These are phyloP conservation scores for Beauveria australis DNA, from an alignment of 2,329 filamentous ascomycete species.

Conservation along the genomic window DNA sequence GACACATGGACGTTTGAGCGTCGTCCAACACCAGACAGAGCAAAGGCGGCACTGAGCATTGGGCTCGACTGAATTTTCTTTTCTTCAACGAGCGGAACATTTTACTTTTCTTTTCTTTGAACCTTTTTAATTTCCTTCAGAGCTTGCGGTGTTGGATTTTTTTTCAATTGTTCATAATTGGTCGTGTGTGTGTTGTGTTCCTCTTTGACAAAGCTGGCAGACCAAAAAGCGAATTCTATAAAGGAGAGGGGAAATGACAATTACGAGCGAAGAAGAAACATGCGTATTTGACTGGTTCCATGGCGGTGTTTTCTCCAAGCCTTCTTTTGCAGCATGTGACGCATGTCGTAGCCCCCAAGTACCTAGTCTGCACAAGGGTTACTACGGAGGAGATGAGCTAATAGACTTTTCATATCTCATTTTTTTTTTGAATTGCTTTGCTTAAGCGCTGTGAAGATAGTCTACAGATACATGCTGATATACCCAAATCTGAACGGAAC, in stretches of 20 bases:
- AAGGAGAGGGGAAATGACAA: background rate
- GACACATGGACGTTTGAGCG: background rate
- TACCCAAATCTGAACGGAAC: background rate
- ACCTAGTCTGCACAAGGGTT: too few species aligned
- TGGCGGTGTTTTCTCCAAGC: background rate
- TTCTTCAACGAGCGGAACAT: background rate
- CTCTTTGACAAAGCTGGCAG: background rate
- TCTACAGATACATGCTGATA: background rate
- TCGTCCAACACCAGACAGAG: background rate
- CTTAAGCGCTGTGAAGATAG: background rate
- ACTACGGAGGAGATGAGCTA: too few species aligned
- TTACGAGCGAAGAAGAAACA: background rate
- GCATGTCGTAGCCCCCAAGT: too few species aligned
- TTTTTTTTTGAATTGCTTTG: background rate
- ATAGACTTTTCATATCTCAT: background rate
- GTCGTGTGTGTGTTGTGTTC: background rate
- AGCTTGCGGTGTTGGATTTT: background rate
- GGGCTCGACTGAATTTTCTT: background rate
- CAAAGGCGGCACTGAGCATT: background rate
- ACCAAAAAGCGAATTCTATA: background rate
- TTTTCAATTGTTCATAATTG: background rate
- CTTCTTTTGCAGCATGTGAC: background rate
- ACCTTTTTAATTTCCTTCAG: background rate
- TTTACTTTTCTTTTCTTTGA: background rate
- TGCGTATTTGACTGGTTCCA: background rate